Percentiles rank a stretch among this genome's conserved stretches.
Conservation (phyloP, 2,329 filamentous ascomycete species). For the Lachnellula occidentalis region DNA sequence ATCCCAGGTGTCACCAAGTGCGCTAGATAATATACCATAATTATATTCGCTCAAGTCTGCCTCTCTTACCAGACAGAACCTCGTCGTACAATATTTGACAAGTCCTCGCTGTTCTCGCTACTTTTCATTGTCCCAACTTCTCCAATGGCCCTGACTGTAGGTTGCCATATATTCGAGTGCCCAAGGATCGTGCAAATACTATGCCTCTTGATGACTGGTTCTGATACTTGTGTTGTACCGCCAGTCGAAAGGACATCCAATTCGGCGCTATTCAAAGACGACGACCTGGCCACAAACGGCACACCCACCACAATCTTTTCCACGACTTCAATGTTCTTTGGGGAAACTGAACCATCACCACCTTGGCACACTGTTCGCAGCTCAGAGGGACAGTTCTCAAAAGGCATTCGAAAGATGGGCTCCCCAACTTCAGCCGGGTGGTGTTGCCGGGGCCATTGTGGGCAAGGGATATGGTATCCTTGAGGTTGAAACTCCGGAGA, state of each 20-base stretch:
- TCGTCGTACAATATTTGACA: not conserved
- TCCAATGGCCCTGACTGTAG: not conserved
- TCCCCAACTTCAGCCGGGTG: not conserved
- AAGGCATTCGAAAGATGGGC: no score
- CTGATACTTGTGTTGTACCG: not conserved
- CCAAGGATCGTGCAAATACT: slow-evolving; percentile 2
- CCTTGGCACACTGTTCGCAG: not conserved
- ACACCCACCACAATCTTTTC: not conserved
- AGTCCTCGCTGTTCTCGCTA: not conserved
- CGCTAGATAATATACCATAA: no score
- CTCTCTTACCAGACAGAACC: not conserved
- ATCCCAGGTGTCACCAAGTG: no score
- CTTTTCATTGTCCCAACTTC: no score
- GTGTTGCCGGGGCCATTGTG: not conserved
- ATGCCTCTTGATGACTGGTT: not conserved
- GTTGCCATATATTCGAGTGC: not conserved
- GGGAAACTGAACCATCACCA: no score
- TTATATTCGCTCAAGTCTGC: not conserved
- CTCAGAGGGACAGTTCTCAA: not conserved
- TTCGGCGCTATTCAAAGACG: not conserved
- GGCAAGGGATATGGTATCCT: not conserved
- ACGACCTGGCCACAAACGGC: not conserved
- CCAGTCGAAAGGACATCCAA: not conserved
- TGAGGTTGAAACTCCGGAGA: slow-evolving; percentile 1
- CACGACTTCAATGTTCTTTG: not conserved